Percentiles rank a stretch among this genome's conserved stretches.
Evolutionary conservation across 129 eudicot genomes (phyloP).

Genomic region (Tagetes erecta): DNA sequence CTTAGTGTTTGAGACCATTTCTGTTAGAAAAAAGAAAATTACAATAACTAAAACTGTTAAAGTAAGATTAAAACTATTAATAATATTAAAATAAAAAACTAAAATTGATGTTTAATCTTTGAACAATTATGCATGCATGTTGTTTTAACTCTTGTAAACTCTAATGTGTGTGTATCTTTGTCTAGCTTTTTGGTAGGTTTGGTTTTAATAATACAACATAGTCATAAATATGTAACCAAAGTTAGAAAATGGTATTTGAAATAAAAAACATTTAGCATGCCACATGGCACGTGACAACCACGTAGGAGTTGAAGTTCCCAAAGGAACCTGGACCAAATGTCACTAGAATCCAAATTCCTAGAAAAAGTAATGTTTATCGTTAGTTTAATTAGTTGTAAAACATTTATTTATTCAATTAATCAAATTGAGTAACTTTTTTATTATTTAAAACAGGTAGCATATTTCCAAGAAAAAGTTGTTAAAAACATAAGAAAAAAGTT

Average conservation of each 20-base stretch:
- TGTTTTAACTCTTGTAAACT: too few species aligned
- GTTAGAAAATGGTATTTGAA: background rate
- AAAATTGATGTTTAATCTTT: too few species aligned
- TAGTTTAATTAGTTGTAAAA: conserved; percentile 31
- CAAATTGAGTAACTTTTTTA: background rate
- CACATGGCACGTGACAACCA: conserved; percentile 40
- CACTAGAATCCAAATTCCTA: conserved; percentile 39
- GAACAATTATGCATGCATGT: too few species aligned
- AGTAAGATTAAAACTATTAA: too few species aligned
- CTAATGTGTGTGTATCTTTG: too few species aligned
- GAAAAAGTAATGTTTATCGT: conserved; percentile 31
- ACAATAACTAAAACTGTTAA: too few species aligned
- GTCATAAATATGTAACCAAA: background rate
- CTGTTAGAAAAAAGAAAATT: too few species aligned
- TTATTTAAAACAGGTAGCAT: conserved; percentile 7
- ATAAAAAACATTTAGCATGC: conserved; percentile 22
- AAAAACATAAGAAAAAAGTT: background rate
- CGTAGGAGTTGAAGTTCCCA: conserved; percentile 35
- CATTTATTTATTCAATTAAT: conserved; percentile 1
- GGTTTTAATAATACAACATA: too few species aligned
- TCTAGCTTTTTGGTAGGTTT: too few species aligned
- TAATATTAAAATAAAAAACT: too few species aligned
- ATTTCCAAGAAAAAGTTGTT: conserved; percentile 1
- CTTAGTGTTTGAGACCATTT: too few species aligned
- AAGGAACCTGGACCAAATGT: conserved; percentile 42